These are phyloP conservation scores for Papiliotrema flavescens DNA, from an alignment of 1,284 basidiomycete species.

Conservation along the genomic window DNA sequence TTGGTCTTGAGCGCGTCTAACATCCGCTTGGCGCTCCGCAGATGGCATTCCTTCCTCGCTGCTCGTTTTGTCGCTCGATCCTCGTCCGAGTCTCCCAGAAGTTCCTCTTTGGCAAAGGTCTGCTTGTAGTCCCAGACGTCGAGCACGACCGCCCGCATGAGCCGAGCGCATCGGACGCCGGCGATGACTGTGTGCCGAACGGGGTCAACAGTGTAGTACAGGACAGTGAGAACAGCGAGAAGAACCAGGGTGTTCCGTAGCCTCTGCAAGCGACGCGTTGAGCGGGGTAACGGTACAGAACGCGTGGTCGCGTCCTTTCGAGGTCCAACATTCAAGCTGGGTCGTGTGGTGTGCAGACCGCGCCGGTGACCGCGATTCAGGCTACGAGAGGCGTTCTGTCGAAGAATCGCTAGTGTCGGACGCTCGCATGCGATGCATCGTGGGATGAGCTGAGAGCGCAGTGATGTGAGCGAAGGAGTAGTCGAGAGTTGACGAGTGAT, in stretches of 20 bases:
- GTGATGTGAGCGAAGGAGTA: background rate
- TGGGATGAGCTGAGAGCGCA: background rate
- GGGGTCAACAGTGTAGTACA: conserved; percentile 49
- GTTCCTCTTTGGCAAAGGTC: conserved; percentile 58
- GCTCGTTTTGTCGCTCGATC: conserved; percentile 50
- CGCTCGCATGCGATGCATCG: background rate
- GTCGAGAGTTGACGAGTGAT: background rate
- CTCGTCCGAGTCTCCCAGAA: conserved; percentile 52
- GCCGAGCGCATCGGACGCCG: conserved; percentile 63
- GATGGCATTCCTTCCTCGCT: conserved; percentile 73
- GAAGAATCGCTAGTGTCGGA: background rate
- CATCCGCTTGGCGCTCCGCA: conserved; percentile 70
- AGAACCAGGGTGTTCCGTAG: conserved; percentile 28
- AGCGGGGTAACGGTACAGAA: no score
- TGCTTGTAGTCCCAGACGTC: conserved; percentile 78
- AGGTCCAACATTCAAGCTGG: no score
- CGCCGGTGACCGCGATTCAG: no score
- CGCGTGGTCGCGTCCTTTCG: no score
- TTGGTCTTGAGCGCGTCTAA: conserved; percentile 77
- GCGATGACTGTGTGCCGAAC: conserved; percentile 51
- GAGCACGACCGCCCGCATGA: conserved; percentile 51
- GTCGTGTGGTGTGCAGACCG: no score
- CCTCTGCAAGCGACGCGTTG: conserved; percentile 6
- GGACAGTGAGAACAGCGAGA: conserved; percentile 29
- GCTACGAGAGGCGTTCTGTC: background rate